Percentiles rank a stretch among this genome's conserved stretches.
Evolutionary conservation across 1,139 yeast genomes (phyloP).

Genomic region (Yarrowia galli): DNA sequence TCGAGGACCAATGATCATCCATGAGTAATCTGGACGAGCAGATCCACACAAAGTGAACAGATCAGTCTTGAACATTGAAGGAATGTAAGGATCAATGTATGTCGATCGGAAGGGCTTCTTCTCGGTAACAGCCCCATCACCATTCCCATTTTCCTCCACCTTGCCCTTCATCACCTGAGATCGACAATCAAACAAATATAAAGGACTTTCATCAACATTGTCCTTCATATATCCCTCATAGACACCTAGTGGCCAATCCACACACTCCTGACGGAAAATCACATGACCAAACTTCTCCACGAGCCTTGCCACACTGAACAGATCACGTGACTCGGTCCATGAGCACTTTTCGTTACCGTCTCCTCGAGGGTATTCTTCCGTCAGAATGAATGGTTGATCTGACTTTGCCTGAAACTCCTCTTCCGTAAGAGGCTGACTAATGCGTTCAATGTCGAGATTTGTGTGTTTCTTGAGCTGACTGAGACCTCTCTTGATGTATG

Average conservation of each 20-base stretch:
- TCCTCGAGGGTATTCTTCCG: conserved; percentile 44
- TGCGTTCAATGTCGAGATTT: conserved; percentile 35
- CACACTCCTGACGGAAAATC: conserved; percentile 81
- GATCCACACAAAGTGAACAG: conserved; percentile 50
- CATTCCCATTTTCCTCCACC: too few relatives aligned
- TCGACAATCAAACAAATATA: conserved; percentile 83
- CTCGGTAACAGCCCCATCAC: neutral
- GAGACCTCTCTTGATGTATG: conserved; percentile 41
- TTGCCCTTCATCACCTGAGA: conserved; percentile 21
- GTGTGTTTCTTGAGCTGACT: conserved; percentile 6
- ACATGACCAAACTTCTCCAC: conserved; percentile 63
- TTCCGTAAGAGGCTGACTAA: conserved; percentile 51
- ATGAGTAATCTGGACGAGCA: conserved; percentile 86
- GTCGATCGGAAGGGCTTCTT: conserved; percentile 55
- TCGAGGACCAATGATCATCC: conserved; percentile 85
- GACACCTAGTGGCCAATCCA: conserved; percentile 72
- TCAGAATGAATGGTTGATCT: conserved; percentile 72
- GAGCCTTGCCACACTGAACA: conserved; percentile 64
- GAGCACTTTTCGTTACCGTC: neutral
- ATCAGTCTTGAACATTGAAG: conserved; percentile 53
- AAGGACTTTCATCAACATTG: conserved; percentile 81
- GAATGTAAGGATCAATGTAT: conserved; percentile 58
- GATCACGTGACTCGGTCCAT: conserved; percentile 13
- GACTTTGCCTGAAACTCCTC: conserved; percentile 58
- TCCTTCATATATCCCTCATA: conserved; percentile 66